Evolutionary conservation across 257 asterid genomes (phyloP).

Genomic region (Ehretia macrophylla): DNA sequence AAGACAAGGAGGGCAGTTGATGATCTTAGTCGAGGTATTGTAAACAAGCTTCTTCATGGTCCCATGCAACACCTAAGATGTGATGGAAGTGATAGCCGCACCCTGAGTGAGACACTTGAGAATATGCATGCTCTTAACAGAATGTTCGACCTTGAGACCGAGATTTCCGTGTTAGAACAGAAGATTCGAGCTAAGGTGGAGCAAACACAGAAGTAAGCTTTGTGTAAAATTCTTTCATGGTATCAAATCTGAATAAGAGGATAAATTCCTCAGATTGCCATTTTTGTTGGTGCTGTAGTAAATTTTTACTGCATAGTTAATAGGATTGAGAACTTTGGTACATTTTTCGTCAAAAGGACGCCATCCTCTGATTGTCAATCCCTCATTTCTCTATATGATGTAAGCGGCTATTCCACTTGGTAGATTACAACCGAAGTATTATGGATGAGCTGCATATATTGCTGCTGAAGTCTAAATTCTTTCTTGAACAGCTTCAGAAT

Average conservation of each 20-base stretch:
- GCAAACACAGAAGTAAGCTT: constrained; percentile 58
- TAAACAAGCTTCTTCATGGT: constrained; percentile 90
- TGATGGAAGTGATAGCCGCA: constrained; percentile 90
- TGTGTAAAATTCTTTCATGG: constrained; percentile 9
- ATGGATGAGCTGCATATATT: no score
- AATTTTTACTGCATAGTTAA: constrained; percentile 15
- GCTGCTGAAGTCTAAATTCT: no score
- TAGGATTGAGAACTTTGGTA: not conserved
- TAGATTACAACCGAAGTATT: no score
- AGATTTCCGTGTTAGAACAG: constrained; percentile 80
- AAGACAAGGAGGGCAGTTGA: constrained; percentile 77
- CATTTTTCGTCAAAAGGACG: not conserved
- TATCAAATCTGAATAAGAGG: constrained; percentile 42
- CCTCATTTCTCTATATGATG: no score
- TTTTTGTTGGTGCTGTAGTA: constrained; percentile 22
- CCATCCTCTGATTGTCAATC: no score
- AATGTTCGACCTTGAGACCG: constrained; percentile 84
- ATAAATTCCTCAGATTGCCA: constrained; percentile 20
- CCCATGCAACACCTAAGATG: constrained; percentile 98
- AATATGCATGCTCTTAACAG: constrained; percentile 92
- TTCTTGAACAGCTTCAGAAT: no score
- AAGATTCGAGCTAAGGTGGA: constrained; percentile 86
- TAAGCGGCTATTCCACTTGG: no score
- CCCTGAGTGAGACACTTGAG: constrained; percentile 91
- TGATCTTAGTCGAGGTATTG: constrained; percentile 85